Percentiles rank a stretch among this genome's conserved stretches.
Conservation (phyloP, 202 grass and related monocot genomes). For the Schoenoplectus triqueter region DNA sequence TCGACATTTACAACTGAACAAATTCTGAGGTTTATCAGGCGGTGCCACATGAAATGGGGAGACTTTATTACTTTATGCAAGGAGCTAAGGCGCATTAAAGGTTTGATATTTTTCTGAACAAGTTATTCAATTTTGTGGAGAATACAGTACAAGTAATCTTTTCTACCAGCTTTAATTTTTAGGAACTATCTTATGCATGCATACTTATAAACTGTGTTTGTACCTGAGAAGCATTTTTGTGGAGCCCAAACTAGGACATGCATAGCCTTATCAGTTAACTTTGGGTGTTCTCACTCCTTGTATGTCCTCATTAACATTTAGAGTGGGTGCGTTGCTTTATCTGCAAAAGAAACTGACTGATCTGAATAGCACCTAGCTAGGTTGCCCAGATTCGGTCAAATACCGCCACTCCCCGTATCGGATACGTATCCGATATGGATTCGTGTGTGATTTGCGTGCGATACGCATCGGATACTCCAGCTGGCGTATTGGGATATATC, state of each 20-base stretch:
- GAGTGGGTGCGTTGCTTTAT: conserved; percentile 1
- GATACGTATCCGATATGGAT: no score
- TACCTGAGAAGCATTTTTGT: not conserved
- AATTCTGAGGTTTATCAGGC: conserved; percentile 90
- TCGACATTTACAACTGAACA: conserved; percentile 97
- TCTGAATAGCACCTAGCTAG: not conserved
- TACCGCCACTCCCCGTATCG: no score
- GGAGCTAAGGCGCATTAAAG: conserved; percentile 97
- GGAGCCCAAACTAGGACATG: not conserved
- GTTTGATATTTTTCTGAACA: conserved; percentile 45
- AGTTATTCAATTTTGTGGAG: not conserved
- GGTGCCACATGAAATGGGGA: conserved; percentile 99
- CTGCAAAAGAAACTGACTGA: not conserved
- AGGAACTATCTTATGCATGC: conserved; percentile 7
- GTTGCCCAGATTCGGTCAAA: no score
- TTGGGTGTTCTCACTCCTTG: not conserved
- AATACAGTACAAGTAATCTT: conserved; percentile 11
- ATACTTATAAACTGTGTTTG: conserved; percentile 17
- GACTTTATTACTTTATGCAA: conserved; percentile 99
- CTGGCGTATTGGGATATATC: no score
- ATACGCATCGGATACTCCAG: no score
- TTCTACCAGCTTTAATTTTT: not conserved
- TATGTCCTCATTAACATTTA: not conserved
- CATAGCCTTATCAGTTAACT: conserved; percentile 11
- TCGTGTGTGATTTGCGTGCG: no score